phyloP scores from a whole-genome alignment of 73 alveolate species.

The Durusdinium trenchii region DNA sequence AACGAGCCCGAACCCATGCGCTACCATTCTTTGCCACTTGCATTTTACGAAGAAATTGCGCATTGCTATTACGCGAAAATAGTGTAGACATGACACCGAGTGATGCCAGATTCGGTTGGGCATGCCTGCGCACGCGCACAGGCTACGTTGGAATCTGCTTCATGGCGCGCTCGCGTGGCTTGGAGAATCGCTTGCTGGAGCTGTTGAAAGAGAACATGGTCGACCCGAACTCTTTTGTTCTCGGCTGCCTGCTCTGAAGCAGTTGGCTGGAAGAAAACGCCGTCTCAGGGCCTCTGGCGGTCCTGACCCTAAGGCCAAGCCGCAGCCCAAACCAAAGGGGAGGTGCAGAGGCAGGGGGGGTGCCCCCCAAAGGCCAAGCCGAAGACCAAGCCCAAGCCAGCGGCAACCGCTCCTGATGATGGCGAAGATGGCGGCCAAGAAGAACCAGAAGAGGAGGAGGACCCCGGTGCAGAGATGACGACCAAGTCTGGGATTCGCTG shows the following conservation, averaged over 20 bases:
- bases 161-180: neutral
- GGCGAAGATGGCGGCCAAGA: too few species aligned
- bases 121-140: too few species aligned
- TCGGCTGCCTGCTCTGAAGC: neutral
- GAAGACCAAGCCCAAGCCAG: neutral
- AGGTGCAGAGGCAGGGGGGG: too few species aligned
- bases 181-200: neutral
- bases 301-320: neutral
- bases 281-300: neutral
- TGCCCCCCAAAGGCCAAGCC: too few species aligned
- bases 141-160: neutral
- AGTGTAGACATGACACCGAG: neutral
- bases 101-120: slow-evolving; percentile 10
- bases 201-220: neutral
- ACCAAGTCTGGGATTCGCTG: too few species aligned
- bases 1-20: neutral
- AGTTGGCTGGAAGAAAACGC: too few species aligned
- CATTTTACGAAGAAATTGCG: neutral
- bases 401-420: too few species aligned
- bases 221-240: neutral
- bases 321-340: neutral
- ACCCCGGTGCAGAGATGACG: too few species aligned
- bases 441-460: too few species aligned
- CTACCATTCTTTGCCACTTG: neutral
- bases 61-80: neutral